phyloP scores from a whole-genome alignment of 2,329 filamentous ascomycete species.

The Xylariaceae sp. region DNA sequence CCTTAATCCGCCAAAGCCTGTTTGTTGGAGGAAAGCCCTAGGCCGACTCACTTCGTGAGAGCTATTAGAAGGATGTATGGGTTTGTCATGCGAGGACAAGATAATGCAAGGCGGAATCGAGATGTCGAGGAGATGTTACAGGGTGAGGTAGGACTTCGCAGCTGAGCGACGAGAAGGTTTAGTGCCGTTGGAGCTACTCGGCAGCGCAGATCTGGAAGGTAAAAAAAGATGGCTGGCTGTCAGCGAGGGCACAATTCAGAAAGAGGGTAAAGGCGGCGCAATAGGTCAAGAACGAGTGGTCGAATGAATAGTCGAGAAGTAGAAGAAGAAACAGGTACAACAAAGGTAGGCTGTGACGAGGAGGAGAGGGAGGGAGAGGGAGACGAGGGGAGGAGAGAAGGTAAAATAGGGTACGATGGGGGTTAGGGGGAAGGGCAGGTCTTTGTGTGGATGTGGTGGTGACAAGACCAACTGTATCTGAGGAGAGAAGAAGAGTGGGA shows the following conservation, averaged over 20 bases:
- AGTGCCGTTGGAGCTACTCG: conserved; percentile 14
- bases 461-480: conserved; percentile 26
- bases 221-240: conserved; percentile 20
- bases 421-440: conserved; percentile 16
- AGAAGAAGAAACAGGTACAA: conserved; percentile 14
- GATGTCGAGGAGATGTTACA: conserved; percentile 12
- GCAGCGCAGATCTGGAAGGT: conserved; percentile 22
- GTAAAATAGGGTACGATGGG: conserved; percentile 19
- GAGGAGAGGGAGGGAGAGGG: conserved; percentile 19
- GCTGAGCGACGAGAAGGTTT: conserved; percentile 20
- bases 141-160: conserved; percentile 14
- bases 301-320: conserved; percentile 15
- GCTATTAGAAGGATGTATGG: conserved; percentile 16
- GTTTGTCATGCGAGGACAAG: conserved; percentile 27
- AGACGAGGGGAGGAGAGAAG: conserved; percentile 27
- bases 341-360: conserved; percentile 27
- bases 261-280: conserved; percentile 17
- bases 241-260: conserved; percentile 27
- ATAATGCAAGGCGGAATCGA: conserved; percentile 13
- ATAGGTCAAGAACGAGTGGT: conserved; percentile 14
- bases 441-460: conserved; percentile 24
- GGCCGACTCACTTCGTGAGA: conserved; percentile 22
- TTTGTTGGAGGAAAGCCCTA: conserved; percentile 3
- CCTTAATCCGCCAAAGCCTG: conserved; percentile 16
- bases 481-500: conserved; percentile 24